These are phyloP conservation scores for Aspergillus sp. DNA, from an alignment of 2,329 filamentous ascomycete species.

Conservation along the genomic window DNA sequence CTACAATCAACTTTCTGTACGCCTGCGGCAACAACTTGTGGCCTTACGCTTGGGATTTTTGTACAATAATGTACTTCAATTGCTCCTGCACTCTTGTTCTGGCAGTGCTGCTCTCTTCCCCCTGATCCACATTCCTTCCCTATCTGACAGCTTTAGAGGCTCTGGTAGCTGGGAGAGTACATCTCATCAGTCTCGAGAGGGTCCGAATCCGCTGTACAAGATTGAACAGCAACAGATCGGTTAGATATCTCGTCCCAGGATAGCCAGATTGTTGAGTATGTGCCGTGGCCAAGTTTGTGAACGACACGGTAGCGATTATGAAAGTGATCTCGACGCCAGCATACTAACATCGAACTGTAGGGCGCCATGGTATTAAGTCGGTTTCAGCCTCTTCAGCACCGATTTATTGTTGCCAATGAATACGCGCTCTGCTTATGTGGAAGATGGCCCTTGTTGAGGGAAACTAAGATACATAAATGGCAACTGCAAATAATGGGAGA, in stretches of 20 bases:
- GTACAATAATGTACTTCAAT: too few species aligned
- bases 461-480: neutral
- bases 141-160: neutral
- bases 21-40: too few species aligned
- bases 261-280: slow-evolving; percentile 35
- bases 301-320: slow-evolving; percentile 37
- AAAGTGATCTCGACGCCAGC: slow-evolving; percentile 22
- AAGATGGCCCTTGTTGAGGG: neutral
- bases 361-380: neutral
- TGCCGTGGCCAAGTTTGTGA: slow-evolving; percentile 43
- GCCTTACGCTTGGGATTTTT: too few species aligned
- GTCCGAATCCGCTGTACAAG: slow-evolving; percentile 23
- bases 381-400: neutral
- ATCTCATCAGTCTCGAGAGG: neutral
- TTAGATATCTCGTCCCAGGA: slow-evolving; percentile 22
- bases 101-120: too few species aligned
- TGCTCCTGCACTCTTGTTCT: too few species aligned
- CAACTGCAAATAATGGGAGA: too few species aligned
- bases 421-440: neutral
- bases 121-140: too few species aligned
- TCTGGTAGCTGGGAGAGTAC: neutral
- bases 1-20: too few species aligned
- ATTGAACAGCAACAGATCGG: slow-evolving; percentile 29
- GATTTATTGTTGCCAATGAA: neutral
- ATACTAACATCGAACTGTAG: neutral